Evolutionary conservation across 2,329 filamentous ascomycete species (phyloP).

Genomic region (Aspergillus thermomutatus): DNA sequence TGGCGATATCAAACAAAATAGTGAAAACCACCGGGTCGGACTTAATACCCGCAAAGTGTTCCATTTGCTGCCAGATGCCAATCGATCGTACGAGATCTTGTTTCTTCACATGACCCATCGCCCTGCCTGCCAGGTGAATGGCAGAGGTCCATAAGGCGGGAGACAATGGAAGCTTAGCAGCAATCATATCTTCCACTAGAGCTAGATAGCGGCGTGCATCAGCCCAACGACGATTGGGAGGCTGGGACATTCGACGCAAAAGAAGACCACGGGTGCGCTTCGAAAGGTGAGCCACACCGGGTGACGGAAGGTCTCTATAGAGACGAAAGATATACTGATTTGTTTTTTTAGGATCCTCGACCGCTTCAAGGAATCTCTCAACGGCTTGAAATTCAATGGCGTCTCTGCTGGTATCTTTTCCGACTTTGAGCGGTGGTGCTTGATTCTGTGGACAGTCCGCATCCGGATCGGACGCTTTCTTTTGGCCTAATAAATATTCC

Average conservation of each 20-base stretch:
- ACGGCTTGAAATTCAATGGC: constrained; percentile 35
- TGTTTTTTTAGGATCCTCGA: constrained; percentile 43
- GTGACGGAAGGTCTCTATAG: constrained; percentile 52
- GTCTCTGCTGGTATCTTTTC: constrained; percentile 22
- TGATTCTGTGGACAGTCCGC: background rate
- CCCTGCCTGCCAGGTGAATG: constrained; percentile 73
- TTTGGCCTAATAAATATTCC: background rate
- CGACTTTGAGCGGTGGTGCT: constrained; percentile 28
- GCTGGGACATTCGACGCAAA: constrained; percentile 64
- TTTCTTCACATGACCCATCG: constrained; percentile 57
- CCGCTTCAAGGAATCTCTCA: constrained; percentile 38
- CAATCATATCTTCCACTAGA: constrained; percentile 78
- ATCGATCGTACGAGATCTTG: constrained; percentile 66
- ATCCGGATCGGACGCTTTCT: background rate
- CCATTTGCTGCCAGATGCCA: constrained; percentile 86
- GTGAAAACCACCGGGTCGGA: constrained; percentile 84
- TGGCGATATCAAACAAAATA: constrained; percentile 83
- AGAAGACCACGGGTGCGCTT: constrained; percentile 58
- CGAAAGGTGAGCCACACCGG: constrained; percentile 52
- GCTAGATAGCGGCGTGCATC: constrained; percentile 77
- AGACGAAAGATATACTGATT: constrained; percentile 51
- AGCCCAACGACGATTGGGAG: constrained; percentile 33
- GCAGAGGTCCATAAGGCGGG: constrained; percentile 78
- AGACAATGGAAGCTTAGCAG: constrained; percentile 65
- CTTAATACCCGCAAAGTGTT: constrained; percentile 62